Evolutionary conservation across 2,329 filamentous ascomycete genomes (phyloP), one percentile per base, ranked within the genome.

Genomic region (Berkeleyomyces basicola): DNA sequence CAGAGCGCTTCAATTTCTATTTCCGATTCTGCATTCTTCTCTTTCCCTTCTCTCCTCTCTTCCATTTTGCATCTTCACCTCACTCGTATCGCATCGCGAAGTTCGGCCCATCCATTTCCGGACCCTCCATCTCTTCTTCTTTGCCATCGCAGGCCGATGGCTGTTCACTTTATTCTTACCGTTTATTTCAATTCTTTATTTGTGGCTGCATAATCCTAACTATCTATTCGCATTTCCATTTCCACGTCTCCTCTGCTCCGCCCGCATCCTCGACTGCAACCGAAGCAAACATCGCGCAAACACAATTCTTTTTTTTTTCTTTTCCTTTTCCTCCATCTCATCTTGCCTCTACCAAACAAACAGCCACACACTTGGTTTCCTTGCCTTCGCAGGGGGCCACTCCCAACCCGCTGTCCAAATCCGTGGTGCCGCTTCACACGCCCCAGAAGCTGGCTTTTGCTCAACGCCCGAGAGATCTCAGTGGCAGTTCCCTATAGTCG

Each of bases 101-200:
- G 42, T 58, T n/a, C 49, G 31, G 39, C n/a, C 16, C 49, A 33
- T 36, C 40, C 36, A 16, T 10, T 37, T n/a, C 58, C 36, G 31
- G 10, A 43, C 42, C 46, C 23, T 59, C 37, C 4, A 37, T 11
- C 49, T 7, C 33, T 44, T 51, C 36, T 59, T 36, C 42, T 55
- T 46, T 55, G 23, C 55, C 58, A 60, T 60, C 63, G 58, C 53
- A 60, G 42, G 59, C 63, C 57, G 63, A 37, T 43, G 53, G 36
- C 31, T 47, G 46, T 46, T 11, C 23, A 1, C 23, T 46, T 44
- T 42, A 23, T 57, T 33, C 55, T 37, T 31, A 44, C 11, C 39
- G 31, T 39, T 39, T 44, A 53, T 58, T 14, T 23, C 58, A 37
- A 40, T 39, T 33, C 58, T 11, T 43, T 36, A 14, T 37, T 49